Evolutionary conservation across 495 filamentous ascomycete genomes (phyloP).

Genomic region (Diplogelasinospora grovesii): DNA sequence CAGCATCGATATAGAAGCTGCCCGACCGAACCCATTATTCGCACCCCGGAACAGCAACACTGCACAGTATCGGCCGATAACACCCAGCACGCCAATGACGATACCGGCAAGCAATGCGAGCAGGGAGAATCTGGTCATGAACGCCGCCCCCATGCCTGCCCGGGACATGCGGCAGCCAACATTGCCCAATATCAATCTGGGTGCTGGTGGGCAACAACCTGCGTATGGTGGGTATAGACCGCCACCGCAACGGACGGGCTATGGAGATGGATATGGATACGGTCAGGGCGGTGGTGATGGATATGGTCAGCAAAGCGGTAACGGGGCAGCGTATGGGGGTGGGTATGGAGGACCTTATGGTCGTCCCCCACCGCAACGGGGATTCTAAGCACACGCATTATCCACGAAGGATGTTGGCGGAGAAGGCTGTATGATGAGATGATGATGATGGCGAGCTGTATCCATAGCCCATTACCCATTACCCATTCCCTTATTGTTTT

Average conservation of each 20-base stretch:
- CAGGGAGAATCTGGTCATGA: constrained; percentile 23
- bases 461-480: too few species aligned
- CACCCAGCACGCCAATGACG: constrained; percentile 17
- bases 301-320: background rate
- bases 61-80: constrained; percentile 23
- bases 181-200: constrained; percentile 20
- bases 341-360: too few species aligned
- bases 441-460: too few species aligned
- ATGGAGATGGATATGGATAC: background rate
- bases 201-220: constrained; percentile 1
- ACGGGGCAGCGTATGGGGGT: constrained; percentile 1
- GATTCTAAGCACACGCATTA: too few species aligned
- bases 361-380: too few species aligned
- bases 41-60: constrained; percentile 10
- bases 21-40: constrained; percentile 11
- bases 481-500: too few species aligned
- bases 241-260: background rate
- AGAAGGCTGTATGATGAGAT: too few species aligned
- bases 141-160: constrained; percentile 15
- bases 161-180: constrained; percentile 20
- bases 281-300: background rate
- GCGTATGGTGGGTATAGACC: constrained; percentile 2
- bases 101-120: constrained; percentile 10
- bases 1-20: constrained; percentile 1
- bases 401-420: too few species aligned